A percentile compares a stretch with the other conserved stretches of the same genome.
Conservation (phyloP, 2,329 filamentous ascomycete genomes). For the Herpotrichia juniperi region DNA sequence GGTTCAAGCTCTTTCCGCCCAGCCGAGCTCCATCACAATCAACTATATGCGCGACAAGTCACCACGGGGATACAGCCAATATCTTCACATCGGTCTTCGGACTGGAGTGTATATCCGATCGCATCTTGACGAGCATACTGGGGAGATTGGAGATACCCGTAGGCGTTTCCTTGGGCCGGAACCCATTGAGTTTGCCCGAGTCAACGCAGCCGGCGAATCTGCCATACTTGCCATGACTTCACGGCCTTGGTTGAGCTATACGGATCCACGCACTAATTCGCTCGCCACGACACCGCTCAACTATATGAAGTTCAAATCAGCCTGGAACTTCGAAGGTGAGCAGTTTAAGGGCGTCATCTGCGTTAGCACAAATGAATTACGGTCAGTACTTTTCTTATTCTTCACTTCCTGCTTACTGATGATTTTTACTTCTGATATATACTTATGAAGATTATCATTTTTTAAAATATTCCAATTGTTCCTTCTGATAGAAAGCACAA, state of each 20-base stretch:
- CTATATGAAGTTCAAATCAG: conserved; percentile 88
- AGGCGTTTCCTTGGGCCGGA: conserved; percentile 94
- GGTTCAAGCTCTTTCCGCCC: conserved; percentile 89
- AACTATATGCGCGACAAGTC: conserved; percentile 96
- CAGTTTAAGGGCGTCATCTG: conserved; percentile 95
- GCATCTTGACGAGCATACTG: conserved; percentile 92
- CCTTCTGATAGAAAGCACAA: conserved; percentile 80
- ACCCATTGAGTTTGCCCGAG: conserved; percentile 85
- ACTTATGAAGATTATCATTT: conserved; percentile 54
- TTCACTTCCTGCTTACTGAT: conserved; percentile 59
- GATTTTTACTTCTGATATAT: conserved; percentile 60
- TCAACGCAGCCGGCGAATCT: conserved; percentile 83
- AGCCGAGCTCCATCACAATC: conserved; percentile 86
- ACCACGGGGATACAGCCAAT: conserved; percentile 84
- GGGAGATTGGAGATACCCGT: conserved; percentile 91
- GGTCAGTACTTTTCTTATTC: conserved; percentile 62
- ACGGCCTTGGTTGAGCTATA: conserved; percentile 94
- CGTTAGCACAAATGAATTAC: conserved; percentile 84
- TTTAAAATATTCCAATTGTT: conserved; percentile 87
- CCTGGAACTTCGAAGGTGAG: conserved; percentile 95
- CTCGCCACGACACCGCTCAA: conserved; percentile 93
- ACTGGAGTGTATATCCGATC: conserved; percentile 96
- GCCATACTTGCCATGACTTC: conserved; percentile 91
- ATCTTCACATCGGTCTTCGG: conserved; percentile 93
- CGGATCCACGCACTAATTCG: conserved; percentile 81